Base-by-base conservation (phyloP, 495 filamentous ascomycete species). In the Chaetomium tenue region DNA sequence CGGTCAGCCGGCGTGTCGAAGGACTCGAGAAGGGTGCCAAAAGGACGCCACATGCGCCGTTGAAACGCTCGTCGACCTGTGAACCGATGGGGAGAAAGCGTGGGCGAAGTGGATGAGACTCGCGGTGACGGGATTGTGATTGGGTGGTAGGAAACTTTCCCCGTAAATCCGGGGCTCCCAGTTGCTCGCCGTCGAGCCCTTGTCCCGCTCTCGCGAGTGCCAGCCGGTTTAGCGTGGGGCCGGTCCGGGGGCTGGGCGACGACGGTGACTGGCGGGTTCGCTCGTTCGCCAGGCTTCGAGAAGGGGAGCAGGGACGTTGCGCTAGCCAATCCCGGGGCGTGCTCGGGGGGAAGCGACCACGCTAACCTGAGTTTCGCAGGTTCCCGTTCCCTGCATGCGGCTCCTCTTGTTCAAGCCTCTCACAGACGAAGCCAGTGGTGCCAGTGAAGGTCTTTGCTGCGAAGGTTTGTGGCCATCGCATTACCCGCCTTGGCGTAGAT, bases 401-500 rank as follows among this genome's bases (percentile, higher is more conserved):
- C 58, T 55, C 58, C 51, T 12, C 40, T 18, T 47, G 58, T 20
- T 20, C 28, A 40, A 42, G 47, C 58, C 50, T 23, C 26, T 16
- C 39, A 20, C 55, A 26, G 16, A 50, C 5, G 47, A 60, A 22
- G 23, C 40, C 20, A 13, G 46, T 25, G 47, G 56, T 16, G 23
- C 40, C 20, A 13, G 46, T 25, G 44, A 26, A 22, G 46, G 46
- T 47, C 25, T 54, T 44, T 40, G 64, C 30, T 25, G 64, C 47
- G n/a, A 62, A 58, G 25, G 60, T 44, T 56, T 61, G 54, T 44
- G 51, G 57, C 42, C 28, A n/a, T 18, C 52, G 26, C 13, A 61
- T 70, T 66, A 70, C 61, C 70, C 70, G 70, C 60, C 70, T 72
- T 72, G 68, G 70, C 70, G 13, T 23, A 9, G 23, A 54, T 64